phyloP scores from a whole-genome alignment of 768 basidiomycete species.

The Pisolithus microcarpus region DNA sequence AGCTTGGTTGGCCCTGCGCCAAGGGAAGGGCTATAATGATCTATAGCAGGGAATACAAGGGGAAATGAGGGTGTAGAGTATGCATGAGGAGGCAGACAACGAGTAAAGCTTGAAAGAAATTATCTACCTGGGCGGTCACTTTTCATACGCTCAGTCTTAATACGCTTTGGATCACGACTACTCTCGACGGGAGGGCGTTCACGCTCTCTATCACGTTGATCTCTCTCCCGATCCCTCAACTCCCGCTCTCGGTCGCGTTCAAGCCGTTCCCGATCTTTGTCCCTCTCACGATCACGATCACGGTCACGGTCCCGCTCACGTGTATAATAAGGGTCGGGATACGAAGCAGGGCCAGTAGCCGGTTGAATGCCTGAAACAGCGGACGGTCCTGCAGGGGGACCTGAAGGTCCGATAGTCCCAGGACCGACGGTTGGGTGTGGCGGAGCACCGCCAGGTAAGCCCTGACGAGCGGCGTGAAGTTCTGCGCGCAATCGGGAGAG shows the following conservation, averaged over 20 bases:
- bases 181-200: constrained; percentile 38
- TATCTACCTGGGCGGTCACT: constrained; percentile 37
- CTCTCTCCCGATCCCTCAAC: constrained; percentile 27
- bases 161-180: constrained; percentile 51
- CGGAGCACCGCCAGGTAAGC: constrained; percentile 28
- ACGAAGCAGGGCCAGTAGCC: constrained; percentile 24
- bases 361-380: constrained; percentile 25
- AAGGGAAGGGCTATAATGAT: constrained; percentile 29
- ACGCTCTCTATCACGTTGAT: constrained; percentile 28
- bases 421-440: constrained; percentile 30
- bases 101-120: constrained; percentile 15
- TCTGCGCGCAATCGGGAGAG: constrained; percentile 64
- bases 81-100: constrained; percentile 29
- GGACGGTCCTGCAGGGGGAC: constrained; percentile 26
- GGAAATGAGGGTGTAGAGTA: constrained; percentile 18
- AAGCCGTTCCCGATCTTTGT: constrained; percentile 28
- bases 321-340: constrained; percentile 32
- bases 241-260: constrained; percentile 35
- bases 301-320: constrained; percentile 33
- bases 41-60: constrained; percentile 21
- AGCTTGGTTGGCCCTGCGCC: constrained; percentile 37
- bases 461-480: constrained; percentile 46
- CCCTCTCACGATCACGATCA: constrained; percentile 36
- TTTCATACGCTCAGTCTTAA: constrained; percentile 48
- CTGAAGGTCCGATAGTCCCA: constrained; percentile 28